Evolutionary conservation across 2,329 filamentous ascomycete species (phyloP), one percentile per base, ranked within the genome.

Genomic region (Chlorencoelia australis): DNA sequence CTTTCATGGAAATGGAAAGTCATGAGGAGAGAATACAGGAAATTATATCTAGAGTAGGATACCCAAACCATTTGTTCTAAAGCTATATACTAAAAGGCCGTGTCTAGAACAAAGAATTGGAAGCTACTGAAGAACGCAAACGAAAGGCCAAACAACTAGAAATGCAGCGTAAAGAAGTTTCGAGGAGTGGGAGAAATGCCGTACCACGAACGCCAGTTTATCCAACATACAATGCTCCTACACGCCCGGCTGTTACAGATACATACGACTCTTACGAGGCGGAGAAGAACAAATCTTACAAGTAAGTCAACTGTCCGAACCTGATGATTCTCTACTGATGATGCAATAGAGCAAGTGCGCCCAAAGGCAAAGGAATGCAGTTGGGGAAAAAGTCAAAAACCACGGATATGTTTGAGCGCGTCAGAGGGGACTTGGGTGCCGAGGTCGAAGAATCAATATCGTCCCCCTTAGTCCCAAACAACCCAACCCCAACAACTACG

Each of bases 11-110:
- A 58, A 98, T 98, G 91, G 91, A 98, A 63, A 91, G 82, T 62
- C 91, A 98, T 56, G 93, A 98, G 64, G 91, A 98, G 71, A 79
- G 91, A 58, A 96, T 98, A 51, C 91, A 98, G 62, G 91, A 95
- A 59, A 98, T 95, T 46, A 95, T 95, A 57, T 86, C 87, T 44
- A 73, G 86, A 59, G 83, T 89, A 75, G 45, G 69, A 19, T 13
- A 19, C 22, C 18, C 28, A 19, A 37, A 34, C 20, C 35, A 42
- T 39, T 4, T 20, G 25, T 9, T 29, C 7, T 5, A 26, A 28
- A 25, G 38, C 54, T 62, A 26, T 60, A 30, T 18, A n/a, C n/a
- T n/a, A n/a, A n/a, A n/a, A n/a, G n/a, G n/a, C n/a, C n/a, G n/a
- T n/a, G n/a, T n/a, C n/a, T 58, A 94, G 77, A 98, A 98, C 72